Conservation (phyloP, 2,329 filamentous ascomycete genomes). For the Diatrype stigma region DNA sequence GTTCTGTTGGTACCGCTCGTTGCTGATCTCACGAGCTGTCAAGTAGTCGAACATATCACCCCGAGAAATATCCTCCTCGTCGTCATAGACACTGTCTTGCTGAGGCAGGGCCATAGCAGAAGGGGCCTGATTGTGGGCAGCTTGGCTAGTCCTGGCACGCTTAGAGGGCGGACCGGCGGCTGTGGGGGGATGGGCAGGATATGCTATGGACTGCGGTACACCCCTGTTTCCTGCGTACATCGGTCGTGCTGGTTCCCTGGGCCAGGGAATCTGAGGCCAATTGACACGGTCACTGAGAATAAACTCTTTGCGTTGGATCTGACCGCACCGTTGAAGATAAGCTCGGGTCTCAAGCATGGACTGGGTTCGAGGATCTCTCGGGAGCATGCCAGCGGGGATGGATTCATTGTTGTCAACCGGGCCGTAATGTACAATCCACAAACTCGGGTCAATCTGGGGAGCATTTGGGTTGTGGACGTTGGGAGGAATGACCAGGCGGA, state of each 20-base stretch:
- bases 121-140: slow-evolving; percentile 33
- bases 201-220: slow-evolving; percentile 59
- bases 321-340: slow-evolving; percentile 69
- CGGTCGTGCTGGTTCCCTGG: slow-evolving; percentile 47
- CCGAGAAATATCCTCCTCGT: slow-evolving; percentile 82
- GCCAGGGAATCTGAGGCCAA: slow-evolving; percentile 81
- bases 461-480: slow-evolving; percentile 66
- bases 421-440: slow-evolving; percentile 91
- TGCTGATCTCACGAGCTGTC: slow-evolving; percentile 83
- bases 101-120: slow-evolving; percentile 33
- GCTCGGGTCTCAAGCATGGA: slow-evolving; percentile 56
- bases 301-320: slow-evolving; percentile 86
- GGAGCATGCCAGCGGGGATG: slow-evolving; percentile 65
- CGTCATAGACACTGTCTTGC: slow-evolving; percentile 58
- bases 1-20: slow-evolving; percentile 84
- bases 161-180: slow-evolving; percentile 51
- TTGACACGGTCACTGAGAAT: slow-evolving; percentile 86
- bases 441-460: slow-evolving; percentile 69
- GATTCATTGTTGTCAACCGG: slow-evolving; percentile 70
- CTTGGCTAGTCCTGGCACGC: slow-evolving; percentile 44
- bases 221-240: slow-evolving; percentile 46
- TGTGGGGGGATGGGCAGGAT: slow-evolving; percentile 46
- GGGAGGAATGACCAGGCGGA: slow-evolving; percentile 67
- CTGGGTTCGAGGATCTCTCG: slow-evolving; percentile 58
- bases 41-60: slow-evolving; percentile 89